Base-by-base conservation (phyloP, 2,329 filamentous ascomycete genomes). In the Cladophialophora immunda region DNA sequence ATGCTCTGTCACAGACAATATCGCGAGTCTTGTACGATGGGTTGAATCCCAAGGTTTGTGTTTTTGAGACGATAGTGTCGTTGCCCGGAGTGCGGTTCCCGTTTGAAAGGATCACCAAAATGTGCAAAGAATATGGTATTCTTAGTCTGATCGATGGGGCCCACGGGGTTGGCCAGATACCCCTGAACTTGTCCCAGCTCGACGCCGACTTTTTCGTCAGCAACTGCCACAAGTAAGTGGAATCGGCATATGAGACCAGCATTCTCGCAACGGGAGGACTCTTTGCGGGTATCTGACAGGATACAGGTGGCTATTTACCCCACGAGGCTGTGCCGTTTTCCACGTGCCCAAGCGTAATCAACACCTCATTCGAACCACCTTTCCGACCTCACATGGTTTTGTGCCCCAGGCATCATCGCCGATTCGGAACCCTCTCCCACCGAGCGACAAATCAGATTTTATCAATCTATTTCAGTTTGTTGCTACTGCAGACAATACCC, bases 161-260 rank as follows among this genome's bases (percentile, higher is more conserved):
- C 0, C 94, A 98, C 78, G 90, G 90, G 0, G 81, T 97, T 27
- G 94, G 94, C 1, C 90, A 95, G 78, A 84, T 97, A 7, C 82
- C 85, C 0, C 78, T 97, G 7, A 87, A 96, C 77, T 79, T 97
- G 15, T 70, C 76, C 0, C 77, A 79, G 3, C 80, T 93, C 2
- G 86, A 93, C 69, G 89, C 93, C 0, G 94, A 97, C 78, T 97
- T 97, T 80, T 92, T 96, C 75, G 86, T 94, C 15, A 90, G 85
- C 63, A 97, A 97, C 77, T 92, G 89, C 73, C 92, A 97, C 81
- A 97, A 97, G 77, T 81, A 70, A 66, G 74, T 62, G 19, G 25
- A 47, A 45, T 22, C 34, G 32, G 41, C 29, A 15, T 70, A 65
- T 8, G 17, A 59, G 22, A 45, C 38, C 11, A 47, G 22, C 50